These are phyloP conservation scores for Paratinospora sagittata DNA, from an alignment of 164 flowering plant genomes.

Conservation along the genomic window DNA sequence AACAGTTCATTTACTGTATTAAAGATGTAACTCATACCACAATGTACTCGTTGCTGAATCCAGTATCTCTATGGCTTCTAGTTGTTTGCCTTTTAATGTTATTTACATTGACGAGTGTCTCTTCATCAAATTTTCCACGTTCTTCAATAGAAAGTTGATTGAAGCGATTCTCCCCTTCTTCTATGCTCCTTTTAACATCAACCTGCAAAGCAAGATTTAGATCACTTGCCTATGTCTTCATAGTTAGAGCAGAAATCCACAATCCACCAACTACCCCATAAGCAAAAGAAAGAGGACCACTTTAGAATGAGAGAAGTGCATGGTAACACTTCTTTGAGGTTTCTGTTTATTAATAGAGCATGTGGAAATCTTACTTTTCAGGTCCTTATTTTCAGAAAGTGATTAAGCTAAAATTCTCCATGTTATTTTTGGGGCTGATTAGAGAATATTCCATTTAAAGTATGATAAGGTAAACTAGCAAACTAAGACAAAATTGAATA, in stretches of 20 bases:
- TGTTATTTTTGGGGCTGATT: too few relatives aligned
- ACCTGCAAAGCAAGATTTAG: constrained; percentile 37
- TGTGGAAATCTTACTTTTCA: too few relatives aligned
- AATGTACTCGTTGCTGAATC: constrained; percentile 86
- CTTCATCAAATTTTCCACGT: constrained; percentile 93
- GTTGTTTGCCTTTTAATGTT: constrained; percentile 61
- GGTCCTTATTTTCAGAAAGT: too few relatives aligned
- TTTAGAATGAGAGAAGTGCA: too few relatives aligned
- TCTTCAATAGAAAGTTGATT: constrained; percentile 92
- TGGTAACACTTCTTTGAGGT: too few relatives aligned
- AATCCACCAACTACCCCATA: neutral
- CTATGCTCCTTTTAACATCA: constrained; percentile 63
- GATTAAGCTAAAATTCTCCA: too few relatives aligned
- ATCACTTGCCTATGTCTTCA: neutral
- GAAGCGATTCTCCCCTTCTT: constrained; percentile 80
- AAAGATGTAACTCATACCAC: constrained; percentile 49
- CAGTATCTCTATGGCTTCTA: constrained; percentile 42
- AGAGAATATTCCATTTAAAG: too few relatives aligned
- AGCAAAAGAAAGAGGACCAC: too few relatives aligned
- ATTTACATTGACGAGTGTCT: constrained; percentile 94
- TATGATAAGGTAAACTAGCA: too few relatives aligned
- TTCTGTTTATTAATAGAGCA: too few relatives aligned
- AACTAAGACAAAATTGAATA: too few relatives aligned
- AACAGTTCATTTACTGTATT: neutral
- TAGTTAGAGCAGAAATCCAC: too few relatives aligned